Evolutionary conservation across 2,329 filamentous ascomycete species (phyloP).

Genomic region (Colletotrichum coccodes): DNA sequence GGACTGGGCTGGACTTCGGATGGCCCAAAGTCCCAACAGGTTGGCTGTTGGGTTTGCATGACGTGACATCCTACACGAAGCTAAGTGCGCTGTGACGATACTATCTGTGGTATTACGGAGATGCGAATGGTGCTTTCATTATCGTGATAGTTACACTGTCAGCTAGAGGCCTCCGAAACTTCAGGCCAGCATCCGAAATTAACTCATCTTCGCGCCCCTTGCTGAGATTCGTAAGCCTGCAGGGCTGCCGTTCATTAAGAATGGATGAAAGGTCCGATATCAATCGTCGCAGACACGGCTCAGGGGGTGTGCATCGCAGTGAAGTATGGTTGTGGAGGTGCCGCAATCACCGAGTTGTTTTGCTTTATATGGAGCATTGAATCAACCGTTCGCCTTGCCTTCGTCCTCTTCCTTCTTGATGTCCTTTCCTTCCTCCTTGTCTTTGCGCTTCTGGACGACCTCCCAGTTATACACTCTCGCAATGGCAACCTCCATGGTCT

Average conservation of each 20-base stretch:
- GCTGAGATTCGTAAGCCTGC: not conserved
- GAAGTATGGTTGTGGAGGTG: not conserved
- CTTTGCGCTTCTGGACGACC: conserved; percentile 93
- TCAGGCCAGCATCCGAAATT: not conserved
- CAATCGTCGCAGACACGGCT: not conserved
- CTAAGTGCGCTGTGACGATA: not conserved
- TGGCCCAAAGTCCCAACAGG: not conserved
- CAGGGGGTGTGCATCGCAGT: not conserved
- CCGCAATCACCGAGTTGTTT: conserved; percentile 14
- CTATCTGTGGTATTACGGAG: conserved; percentile 1
- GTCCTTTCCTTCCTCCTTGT: conserved; percentile 73
- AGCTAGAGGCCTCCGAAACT: not conserved
- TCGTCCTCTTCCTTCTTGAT: conserved; percentile 51
- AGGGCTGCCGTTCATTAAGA: not conserved
- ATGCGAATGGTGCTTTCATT: not conserved
- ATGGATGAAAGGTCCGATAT: not conserved
- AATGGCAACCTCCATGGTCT: conserved; percentile 97
- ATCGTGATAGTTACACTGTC: not conserved
- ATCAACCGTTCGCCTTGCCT: conserved; percentile 45
- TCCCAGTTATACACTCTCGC: conserved; percentile 99
- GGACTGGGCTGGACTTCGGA: not conserved
- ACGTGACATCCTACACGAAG: not conserved
- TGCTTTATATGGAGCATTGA: conserved; percentile 24
- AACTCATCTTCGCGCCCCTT: conserved; percentile 1
- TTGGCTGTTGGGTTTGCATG: not conserved